Conservation (phyloP, 2,329 filamentous ascomycete species). For the Colletotrichum godetiae region DNA sequence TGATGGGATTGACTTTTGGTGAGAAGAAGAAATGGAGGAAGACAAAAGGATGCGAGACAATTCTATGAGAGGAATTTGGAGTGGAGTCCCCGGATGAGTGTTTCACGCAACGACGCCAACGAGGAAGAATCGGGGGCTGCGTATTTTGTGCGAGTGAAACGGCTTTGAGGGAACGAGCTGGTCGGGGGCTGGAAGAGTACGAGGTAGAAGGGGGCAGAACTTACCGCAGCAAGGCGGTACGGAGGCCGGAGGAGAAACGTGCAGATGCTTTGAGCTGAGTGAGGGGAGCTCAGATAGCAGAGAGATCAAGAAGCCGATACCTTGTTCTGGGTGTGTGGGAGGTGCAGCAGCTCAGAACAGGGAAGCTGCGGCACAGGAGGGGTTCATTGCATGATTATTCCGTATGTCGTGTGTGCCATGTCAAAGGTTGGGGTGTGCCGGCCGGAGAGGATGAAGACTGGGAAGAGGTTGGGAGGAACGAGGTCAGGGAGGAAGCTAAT, state of each 20-base stretch:
- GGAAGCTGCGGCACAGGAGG: slow-evolving; percentile 32
- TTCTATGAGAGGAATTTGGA: slow-evolving; percentile 24
- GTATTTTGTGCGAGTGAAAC: slow-evolving; percentile 26
- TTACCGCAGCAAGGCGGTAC: background rate
- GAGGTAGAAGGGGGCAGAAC: slow-evolving; percentile 1
- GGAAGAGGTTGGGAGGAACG: slow-evolving; percentile 14
- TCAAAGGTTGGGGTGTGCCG: slow-evolving; percentile 14
- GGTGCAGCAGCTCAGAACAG: slow-evolving; percentile 30
- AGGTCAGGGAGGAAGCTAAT: background rate
- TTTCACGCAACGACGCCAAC: slow-evolving; percentile 29
- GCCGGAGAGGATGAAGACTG: background rate
- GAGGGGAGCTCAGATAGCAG: slow-evolving; percentile 29
- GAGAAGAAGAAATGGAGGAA: background rate
- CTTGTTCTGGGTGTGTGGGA: slow-evolving; percentile 18
- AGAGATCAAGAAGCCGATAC: slow-evolving; percentile 7
- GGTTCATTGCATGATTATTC: slow-evolving; percentile 32
- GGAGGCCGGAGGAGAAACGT: background rate
- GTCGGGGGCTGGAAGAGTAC: background rate
- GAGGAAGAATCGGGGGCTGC: slow-evolving; percentile 23
- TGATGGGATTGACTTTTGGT: background rate
- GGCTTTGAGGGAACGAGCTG: slow-evolving; percentile 10
- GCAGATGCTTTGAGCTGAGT: background rate
- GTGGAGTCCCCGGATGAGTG: slow-evolving; percentile 27
- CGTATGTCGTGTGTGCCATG: slow-evolving; percentile 12
- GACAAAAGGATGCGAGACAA: slow-evolving; percentile 6